Evolutionary conservation across 345 rosid species (phyloP).

Genomic region (Eucalyptus marginata): DNA sequence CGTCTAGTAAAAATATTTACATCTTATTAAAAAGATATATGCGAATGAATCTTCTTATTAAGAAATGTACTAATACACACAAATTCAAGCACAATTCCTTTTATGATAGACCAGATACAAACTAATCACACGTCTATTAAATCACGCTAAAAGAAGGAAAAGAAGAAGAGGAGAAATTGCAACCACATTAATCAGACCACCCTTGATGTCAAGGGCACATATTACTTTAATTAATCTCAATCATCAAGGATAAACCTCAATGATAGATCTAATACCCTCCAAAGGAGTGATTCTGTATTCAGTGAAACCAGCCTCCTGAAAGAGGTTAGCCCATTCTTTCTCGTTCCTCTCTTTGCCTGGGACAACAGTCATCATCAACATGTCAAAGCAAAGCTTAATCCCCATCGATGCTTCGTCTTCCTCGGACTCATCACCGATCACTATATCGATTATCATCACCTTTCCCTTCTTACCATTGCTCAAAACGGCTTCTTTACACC

Average conservation of each 20-base stretch:
- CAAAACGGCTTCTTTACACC: conserved; percentile 15
- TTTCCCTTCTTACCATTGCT: conserved; percentile 2
- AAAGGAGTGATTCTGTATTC: conserved; percentile 22
- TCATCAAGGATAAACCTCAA: conserved; percentile 34
- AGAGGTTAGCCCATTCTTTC: conserved; percentile 29
- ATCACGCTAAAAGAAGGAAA: not conserved
- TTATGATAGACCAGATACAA: not conserved
- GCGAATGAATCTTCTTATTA: no score
- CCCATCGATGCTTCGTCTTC: conserved; percentile 1
- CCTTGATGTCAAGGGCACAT: not conserved
- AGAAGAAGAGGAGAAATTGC: not conserved
- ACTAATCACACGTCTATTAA: not conserved
- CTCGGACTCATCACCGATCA: not conserved
- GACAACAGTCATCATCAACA: conserved; percentile 18
- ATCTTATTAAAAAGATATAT: not conserved
- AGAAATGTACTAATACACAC: not conserved
- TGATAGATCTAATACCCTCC: conserved; percentile 28
- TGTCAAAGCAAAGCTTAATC: conserved; percentile 24
- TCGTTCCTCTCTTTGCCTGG: conserved; percentile 20
- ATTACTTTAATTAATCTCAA: not conserved
- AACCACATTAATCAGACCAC: not conserved
- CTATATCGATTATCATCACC: conserved; percentile 11
- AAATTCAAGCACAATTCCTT: not conserved
- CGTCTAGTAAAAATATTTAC: no score
- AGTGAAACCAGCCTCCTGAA: conserved; percentile 15